These are phyloP conservation scores for Podila epigama DNA, from an alignment of 192 early-diverging fungal species.

Conservation along the genomic window DNA sequence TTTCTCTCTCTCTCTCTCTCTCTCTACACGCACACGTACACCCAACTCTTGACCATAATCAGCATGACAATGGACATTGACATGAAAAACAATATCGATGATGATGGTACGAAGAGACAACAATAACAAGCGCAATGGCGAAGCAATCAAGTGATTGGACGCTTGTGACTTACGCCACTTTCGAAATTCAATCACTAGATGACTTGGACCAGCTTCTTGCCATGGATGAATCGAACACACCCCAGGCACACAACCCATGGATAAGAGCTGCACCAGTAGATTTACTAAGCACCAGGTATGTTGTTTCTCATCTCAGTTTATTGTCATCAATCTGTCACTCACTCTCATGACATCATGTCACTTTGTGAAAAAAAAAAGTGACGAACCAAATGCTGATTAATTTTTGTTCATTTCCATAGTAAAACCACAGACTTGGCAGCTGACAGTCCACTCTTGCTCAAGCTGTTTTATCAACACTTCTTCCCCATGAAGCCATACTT, in stretches of 20 bases:
- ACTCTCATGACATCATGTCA: no score
- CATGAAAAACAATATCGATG: neutral
- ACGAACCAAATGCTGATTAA: neutral
- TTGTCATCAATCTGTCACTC: neutral
- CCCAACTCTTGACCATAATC: neutral
- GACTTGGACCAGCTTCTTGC: conserved; percentile 32
- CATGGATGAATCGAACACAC: conserved; percentile 13
- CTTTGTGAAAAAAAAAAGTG: neutral
- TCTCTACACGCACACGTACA: no score
- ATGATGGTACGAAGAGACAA: neutral
- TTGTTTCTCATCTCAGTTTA: neutral
- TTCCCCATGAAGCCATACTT: conserved; percentile 88
- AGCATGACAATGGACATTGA: conserved; percentile 4
- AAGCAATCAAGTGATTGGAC: neutral
- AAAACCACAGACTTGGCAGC: conserved; percentile 6
- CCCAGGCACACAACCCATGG: conserved; percentile 10
- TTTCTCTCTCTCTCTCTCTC: no score
- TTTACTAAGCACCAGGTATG: neutral
- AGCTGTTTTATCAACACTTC: conserved; percentile 82
- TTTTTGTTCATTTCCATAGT: neutral
- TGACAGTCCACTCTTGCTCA: conserved; percentile 43
- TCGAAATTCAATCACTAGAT: neutral
- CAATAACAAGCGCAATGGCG: neutral
- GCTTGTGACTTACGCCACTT: neutral
- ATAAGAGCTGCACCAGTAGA: neutral